phyloP scores from a whole-genome alignment of 2,329 filamentous ascomycete genomes.

The Zymoseptoria crescenta region DNA sequence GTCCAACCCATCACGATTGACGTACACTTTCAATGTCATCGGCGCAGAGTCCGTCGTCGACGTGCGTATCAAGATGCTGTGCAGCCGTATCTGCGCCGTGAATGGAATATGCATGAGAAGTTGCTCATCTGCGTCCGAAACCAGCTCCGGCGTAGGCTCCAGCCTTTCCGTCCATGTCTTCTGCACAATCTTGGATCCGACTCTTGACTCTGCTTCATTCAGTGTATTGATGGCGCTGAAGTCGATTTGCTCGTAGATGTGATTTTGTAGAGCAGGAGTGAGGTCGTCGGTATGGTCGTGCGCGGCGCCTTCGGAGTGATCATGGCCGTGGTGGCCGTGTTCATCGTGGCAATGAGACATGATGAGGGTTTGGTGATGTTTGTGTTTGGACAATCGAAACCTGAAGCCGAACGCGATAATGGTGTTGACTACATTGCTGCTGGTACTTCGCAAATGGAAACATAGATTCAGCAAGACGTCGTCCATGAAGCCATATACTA shows the following conservation, averaged over 20 bases:
- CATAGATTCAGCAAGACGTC: neutral
- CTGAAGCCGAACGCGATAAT: neutral
- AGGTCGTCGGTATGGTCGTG: constrained; percentile 92
- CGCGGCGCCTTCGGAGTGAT: constrained; percentile 49
- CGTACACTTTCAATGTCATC: constrained; percentile 74
- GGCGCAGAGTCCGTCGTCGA: constrained; percentile 65
- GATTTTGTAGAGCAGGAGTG: constrained; percentile 80
- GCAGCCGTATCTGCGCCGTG: constrained; percentile 85
- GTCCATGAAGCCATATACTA: neutral
- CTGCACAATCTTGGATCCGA: constrained; percentile 67
- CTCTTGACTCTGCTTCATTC: constrained; percentile 65
- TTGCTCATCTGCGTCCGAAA: constrained; percentile 85
- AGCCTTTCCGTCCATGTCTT: constrained; percentile 88
- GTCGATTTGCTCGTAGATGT: constrained; percentile 85
- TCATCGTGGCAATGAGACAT: constrained; percentile 45
- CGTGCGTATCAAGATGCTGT: constrained; percentile 78
- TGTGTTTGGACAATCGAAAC: neutral
- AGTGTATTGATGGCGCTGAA: constrained; percentile 78
- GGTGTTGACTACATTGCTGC: neutral
- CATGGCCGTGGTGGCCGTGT: constrained; percentile 35
- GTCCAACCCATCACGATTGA: constrained; percentile 82
- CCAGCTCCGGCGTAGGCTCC: constrained; percentile 62
- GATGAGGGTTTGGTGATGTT: neutral
- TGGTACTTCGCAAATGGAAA: neutral
- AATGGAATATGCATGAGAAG: constrained; percentile 93